Evolutionary conservation across 305 asterid species (phyloP).

Genomic region (Galium porrigens): DNA sequence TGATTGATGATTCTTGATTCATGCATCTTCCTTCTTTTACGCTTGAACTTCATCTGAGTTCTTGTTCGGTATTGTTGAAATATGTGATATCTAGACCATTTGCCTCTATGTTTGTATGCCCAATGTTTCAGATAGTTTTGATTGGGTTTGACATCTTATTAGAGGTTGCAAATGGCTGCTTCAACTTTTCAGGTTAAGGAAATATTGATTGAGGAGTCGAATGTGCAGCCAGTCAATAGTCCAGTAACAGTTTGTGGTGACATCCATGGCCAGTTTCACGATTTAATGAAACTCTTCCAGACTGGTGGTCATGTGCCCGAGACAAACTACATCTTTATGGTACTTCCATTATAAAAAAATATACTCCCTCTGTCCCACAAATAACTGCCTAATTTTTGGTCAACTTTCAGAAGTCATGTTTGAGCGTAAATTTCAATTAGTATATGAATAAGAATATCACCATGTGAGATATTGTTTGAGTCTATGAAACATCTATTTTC

Average conservation of each 20-base stretch:
- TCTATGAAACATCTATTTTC: too few species aligned
- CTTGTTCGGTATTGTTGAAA: neutral
- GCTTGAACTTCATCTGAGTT: too few species aligned
- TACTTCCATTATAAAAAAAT: constrained; percentile 17
- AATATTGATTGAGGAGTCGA: constrained; percentile 91
- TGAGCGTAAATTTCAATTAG: too few species aligned
- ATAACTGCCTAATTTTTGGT: too few species aligned
- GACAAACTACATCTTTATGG: constrained; percentile 95
- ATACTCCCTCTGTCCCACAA: too few species aligned
- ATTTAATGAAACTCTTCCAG: constrained; percentile 91
- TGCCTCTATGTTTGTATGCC: neutral
- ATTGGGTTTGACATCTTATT: neutral
- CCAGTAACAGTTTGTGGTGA: constrained; percentile 99
- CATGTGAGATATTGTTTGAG: too few species aligned
- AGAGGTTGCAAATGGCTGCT: neutral
- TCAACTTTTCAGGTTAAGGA: constrained; percentile 62
- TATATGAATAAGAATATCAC: too few species aligned
- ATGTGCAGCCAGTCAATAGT: constrained; percentile 96
- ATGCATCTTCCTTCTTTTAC: too few species aligned
- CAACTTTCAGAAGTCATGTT: too few species aligned
- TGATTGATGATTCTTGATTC: neutral
- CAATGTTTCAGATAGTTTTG: neutral
- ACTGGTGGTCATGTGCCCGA: constrained; percentile 99
- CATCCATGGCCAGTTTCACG: constrained; percentile 97
- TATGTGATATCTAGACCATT: neutral